These are phyloP conservation scores for Bryoerythrophyllum caledonicum DNA, from an alignment of 225 moss, liverwort and hornwort species.

Conservation along the genomic window DNA sequence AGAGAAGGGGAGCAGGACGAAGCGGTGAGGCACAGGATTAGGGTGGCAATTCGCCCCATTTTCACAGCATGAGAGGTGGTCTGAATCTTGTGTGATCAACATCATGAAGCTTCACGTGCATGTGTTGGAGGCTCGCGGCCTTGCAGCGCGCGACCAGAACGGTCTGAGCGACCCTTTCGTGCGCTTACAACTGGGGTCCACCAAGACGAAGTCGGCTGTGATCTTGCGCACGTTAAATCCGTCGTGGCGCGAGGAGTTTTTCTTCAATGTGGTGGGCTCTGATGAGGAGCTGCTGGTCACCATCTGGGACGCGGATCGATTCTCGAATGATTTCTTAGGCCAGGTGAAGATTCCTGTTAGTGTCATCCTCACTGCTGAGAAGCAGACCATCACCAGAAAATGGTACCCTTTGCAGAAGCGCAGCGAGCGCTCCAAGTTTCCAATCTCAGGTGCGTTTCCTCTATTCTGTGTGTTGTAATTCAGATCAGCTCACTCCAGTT, in stretches of 20 bases:
- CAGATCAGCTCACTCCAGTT: too few species aligned
- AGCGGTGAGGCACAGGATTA: not conserved
- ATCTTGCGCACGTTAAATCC: conserved; percentile 64
- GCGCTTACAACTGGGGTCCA: conserved; percentile 56
- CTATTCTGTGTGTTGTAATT: too few species aligned
- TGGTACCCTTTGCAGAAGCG: conserved; percentile 67
- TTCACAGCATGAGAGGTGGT: not conserved
- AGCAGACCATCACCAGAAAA: conserved; percentile 46
- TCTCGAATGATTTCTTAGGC: conserved; percentile 68
- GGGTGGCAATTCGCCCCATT: not conserved
- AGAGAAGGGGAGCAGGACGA: not conserved
- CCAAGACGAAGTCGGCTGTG: conserved; percentile 62
- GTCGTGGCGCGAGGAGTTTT: conserved; percentile 78
- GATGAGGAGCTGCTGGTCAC: conserved; percentile 64
- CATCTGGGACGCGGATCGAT: conserved; percentile 74
- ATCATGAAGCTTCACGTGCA: conserved; percentile 78
- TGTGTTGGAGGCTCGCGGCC: conserved; percentile 63
- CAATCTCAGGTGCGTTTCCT: conserved; percentile 47
- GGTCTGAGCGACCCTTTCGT: conserved; percentile 81
- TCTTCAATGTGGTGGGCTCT: conserved; percentile 67
- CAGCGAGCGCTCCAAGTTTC: conserved; percentile 58
- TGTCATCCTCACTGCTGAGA: conserved; percentile 53
- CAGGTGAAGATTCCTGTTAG: conserved; percentile 54
- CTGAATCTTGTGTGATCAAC: not conserved
- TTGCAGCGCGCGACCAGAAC: conserved; percentile 58